Evolutionary conservation across 768 basidiomycete genomes (phyloP).

Genomic region (Mycena crocata): DNA sequence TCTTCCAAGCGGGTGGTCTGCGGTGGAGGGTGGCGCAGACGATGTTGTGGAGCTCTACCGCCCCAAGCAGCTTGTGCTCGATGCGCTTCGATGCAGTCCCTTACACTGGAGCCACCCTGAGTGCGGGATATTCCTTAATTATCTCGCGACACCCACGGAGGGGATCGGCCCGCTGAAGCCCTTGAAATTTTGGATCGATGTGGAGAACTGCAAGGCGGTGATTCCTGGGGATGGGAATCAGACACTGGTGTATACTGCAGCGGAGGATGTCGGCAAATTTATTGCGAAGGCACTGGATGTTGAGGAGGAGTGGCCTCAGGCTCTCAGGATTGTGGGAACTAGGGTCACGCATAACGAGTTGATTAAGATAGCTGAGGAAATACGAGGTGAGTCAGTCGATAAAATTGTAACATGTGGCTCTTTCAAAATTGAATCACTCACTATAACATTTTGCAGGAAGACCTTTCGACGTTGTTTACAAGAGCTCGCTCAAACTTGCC

Average conservation of each 20-base stretch:
- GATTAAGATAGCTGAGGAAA: neutral
- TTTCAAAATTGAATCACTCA: neutral
- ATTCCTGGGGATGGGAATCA: constrained; percentile 11
- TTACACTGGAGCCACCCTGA: constrained; percentile 11
- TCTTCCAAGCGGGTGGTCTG: constrained; percentile 14
- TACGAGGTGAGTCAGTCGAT: constrained; percentile 2
- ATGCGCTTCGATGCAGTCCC: neutral
- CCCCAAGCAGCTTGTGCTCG: constrained; percentile 4
- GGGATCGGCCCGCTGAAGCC: neutral
- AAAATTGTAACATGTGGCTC: too few species aligned
- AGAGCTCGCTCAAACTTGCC: neutral
- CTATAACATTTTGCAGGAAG: neutral
- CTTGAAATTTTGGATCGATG: constrained; percentile 15
- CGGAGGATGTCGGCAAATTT: constrained; percentile 12
- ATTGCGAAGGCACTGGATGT: constrained; percentile 5
- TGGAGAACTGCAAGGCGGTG: constrained; percentile 10
- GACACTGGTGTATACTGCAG: neutral
- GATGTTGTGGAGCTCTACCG: constrained; percentile 17
- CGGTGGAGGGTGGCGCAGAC: neutral
- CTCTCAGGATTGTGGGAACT: constrained; percentile 6
- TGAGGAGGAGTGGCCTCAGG: neutral
- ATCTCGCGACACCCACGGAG: neutral
- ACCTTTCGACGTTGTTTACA: neutral
- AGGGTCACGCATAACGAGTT: neutral
- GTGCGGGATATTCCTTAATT: constrained; percentile 10